Conservation (phyloP, 352 stramenopile genomes). For the Pythium insidiosum region DNA sequence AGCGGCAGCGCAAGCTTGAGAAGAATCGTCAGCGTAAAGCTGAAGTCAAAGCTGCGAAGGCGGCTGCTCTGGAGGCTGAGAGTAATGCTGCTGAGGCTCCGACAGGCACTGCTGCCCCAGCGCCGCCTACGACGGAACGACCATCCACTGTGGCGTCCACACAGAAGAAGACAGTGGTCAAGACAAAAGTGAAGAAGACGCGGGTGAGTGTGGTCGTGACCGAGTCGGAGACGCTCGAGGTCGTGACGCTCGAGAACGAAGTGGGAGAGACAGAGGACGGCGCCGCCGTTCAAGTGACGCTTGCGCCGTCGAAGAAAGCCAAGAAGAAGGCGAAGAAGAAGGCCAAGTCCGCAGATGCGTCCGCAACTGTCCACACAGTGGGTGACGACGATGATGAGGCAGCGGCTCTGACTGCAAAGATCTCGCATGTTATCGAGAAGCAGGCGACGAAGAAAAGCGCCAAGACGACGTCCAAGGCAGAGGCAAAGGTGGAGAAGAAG, state of each 20-base stretch:
- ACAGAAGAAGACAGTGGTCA: background rate
- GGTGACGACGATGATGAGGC: too few species aligned
- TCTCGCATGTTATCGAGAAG: too few species aligned
- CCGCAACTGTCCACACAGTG: too few species aligned
- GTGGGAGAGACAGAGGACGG: slow-evolving; percentile 1
- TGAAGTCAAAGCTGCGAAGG: background rate
- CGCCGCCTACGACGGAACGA: too few species aligned
- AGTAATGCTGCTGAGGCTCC: too few species aligned
- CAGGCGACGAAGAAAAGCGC: too few species aligned
- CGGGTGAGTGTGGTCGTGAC: slow-evolving; percentile 7
- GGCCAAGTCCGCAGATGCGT: slow-evolving; percentile 1
- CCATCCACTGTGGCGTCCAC: background rate
- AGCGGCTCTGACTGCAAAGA: too few species aligned
- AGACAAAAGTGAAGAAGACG: slow-evolving; percentile 11
- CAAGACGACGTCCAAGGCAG: too few species aligned
- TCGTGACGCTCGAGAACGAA: slow-evolving; percentile 5
- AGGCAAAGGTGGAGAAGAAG: too few species aligned
- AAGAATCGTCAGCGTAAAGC: slow-evolving; percentile 3
- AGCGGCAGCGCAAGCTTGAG: slow-evolving; percentile 1
- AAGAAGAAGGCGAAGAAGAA: slow-evolving; percentile 9
- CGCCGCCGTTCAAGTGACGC: background rate
- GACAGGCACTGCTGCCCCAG: too few species aligned
- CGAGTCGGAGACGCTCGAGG: slow-evolving; percentile 3
- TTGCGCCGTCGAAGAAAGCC: background rate
- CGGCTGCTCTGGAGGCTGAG: background rate